Evolutionary conservation across 192 early-diverging fungal genomes (phyloP), one percentile per base, ranked within the genome.

Genomic region (Bifiguratus adelaidae): DNA sequence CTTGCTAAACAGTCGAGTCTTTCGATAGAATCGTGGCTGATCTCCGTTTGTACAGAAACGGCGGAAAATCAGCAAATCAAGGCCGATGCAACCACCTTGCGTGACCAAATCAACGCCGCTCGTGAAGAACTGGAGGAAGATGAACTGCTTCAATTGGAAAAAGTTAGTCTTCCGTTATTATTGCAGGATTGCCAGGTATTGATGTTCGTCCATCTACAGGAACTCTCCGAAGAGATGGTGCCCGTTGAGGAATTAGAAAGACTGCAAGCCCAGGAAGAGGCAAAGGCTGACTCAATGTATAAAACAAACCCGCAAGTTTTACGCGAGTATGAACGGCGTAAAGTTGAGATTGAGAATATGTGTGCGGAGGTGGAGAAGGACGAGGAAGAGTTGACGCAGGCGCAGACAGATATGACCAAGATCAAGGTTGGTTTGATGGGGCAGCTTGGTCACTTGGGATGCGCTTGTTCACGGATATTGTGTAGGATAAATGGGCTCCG

Each of bases 211-310:
- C 18, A 19, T 46, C 20, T 34, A 33, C 33, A n/a, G n/a, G n/a
- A n/a, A n/a, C n/a, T n/a, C n/a, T n/a, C n/a, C n/a, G n/a, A n/a
- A n/a, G n/a, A n/a, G n/a, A n/a, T n/a, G n/a, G n/a, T n/a, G n/a
- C n/a, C n/a, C 0, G 35, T 76, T 8, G 82, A 78, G 13, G 70
- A 86, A 21, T 56, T 95, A 12, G 80, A 88, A 56, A 70, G 76
- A 15, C 65, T 67, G 44, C 64, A 89, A 29, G 58, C 60, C 8
- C 52, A 53, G 1, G 68, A 80, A 50, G 37, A 58, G 15, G 70
- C 82, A 9, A 75, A 70, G 27, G 68, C 70, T 7, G 76, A 77
- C 0, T 52, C 78, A 30, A 62, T 78, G 26, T 61, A 63, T 23
- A 50, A 56, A 3, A 59, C 70, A 1, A 78, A 83, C 46, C 61